phyloP scores from a whole-genome alignment of 805 yeast species.

The Candida broadrunensis region DNA sequence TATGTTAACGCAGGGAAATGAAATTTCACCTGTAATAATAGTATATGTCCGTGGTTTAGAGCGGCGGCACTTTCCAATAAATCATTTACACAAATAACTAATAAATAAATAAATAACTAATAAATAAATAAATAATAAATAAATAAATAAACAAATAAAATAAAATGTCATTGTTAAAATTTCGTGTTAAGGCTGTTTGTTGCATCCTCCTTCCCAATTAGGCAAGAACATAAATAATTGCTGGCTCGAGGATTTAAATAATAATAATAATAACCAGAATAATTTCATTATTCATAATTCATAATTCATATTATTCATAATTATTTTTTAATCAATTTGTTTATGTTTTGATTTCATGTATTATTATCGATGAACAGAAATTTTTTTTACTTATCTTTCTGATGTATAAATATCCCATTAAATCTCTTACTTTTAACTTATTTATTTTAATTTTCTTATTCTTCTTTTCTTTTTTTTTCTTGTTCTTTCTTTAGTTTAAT shows the following conservation, averaged over 20 bases:
- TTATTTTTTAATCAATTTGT: not conserved
- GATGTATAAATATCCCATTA: not conserved
- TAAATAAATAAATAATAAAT: too few relatives aligned
- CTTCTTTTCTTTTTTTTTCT: slow-evolving; percentile 26
- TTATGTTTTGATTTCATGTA: not conserved
- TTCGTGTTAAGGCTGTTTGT: too few relatives aligned
- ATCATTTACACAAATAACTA: too few relatives aligned
- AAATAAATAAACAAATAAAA: too few relatives aligned
- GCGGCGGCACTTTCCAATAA: too few relatives aligned
- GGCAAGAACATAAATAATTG: not conserved
- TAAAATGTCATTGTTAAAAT: too few relatives aligned
- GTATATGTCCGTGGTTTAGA: too few relatives aligned
- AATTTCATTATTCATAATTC: too few relatives aligned
- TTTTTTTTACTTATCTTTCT: not conserved
- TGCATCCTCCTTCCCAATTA: not conserved
- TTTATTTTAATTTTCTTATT: slow-evolving; percentile 33
- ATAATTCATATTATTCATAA: too few relatives aligned
- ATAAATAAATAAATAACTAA: too few relatives aligned
- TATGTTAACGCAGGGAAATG: too few relatives aligned
- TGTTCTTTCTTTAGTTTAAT: slow-evolving; percentile 17
- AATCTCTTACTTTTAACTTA: slow-evolving; percentile 42
- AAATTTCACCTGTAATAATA: too few relatives aligned
- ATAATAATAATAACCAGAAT: not conserved
- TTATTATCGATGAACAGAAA: not conserved
- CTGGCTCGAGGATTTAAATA: not conserved